Evolutionary conservation across 2,329 filamentous ascomycete species (phyloP).

Genomic region (Dactylellina cionopaga): DNA sequence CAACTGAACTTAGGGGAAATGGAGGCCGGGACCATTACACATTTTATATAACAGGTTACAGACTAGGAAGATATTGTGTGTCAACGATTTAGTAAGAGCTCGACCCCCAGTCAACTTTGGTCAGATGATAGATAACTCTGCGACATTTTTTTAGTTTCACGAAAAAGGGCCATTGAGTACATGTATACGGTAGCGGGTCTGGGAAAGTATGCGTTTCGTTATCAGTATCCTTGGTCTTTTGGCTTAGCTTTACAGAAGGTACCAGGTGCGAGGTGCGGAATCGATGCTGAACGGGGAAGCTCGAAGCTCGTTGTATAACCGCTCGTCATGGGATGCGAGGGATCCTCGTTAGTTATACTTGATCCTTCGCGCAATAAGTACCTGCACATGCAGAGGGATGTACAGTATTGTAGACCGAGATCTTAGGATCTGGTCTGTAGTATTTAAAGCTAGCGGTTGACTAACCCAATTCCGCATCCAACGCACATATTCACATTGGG

Average conservation of each 20-base stretch:
- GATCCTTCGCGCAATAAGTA: slow-evolving; percentile 7
- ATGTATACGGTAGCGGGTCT: not conserved
- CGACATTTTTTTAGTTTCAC: slow-evolving; percentile 20
- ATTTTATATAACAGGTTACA: slow-evolving; percentile 44
- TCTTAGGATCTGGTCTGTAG: no score
- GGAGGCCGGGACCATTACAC: slow-evolving; percentile 35
- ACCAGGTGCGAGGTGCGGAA: slow-evolving; percentile 26
- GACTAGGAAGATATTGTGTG: slow-evolving; percentile 50
- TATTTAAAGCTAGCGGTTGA: no score
- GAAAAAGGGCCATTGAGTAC: no score
- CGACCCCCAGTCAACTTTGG: slow-evolving; percentile 24
- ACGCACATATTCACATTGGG: no score
- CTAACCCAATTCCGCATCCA: no score
- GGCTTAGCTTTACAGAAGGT: slow-evolving; percentile 17
- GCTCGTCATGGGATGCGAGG: not conserved
- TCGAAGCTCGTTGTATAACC: not conserved
- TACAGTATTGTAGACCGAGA: not conserved
- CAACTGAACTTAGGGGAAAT: slow-evolving; percentile 51
- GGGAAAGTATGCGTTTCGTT: slow-evolving; percentile 20
- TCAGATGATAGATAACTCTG: slow-evolving; percentile 45
- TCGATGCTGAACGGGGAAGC: slow-evolving; percentile 24
- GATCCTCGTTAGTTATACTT: no score
- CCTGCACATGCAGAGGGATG: not conserved
- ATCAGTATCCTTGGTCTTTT: slow-evolving; percentile 15
- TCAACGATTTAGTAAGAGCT: slow-evolving; percentile 52